Conservation (phyloP, 2,329 filamentous ascomycete genomes). For the Talaromyces atroroseus region DNA sequence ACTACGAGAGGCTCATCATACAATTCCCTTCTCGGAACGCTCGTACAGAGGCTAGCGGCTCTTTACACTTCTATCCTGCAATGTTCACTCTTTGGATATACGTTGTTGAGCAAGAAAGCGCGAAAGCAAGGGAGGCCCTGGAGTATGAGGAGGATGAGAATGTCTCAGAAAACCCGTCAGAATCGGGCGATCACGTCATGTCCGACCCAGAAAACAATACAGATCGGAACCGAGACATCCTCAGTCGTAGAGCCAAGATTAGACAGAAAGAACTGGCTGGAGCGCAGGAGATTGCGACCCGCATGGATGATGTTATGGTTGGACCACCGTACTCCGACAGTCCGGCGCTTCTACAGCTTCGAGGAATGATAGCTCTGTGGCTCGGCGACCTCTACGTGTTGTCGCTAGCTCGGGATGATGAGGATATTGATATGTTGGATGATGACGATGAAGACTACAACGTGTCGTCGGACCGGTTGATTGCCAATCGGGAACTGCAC, state of each 20-base stretch:
- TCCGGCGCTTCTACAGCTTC: slow-evolving; percentile 60
- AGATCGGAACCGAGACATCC: slow-evolving; percentile 33
- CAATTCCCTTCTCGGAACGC: slow-evolving; percentile 66
- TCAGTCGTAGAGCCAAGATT: slow-evolving; percentile 30
- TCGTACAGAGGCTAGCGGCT: slow-evolving; percentile 55
- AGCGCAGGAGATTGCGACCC: slow-evolving; percentile 58
- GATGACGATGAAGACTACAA: slow-evolving; percentile 21
- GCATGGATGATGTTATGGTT: slow-evolving; percentile 66
- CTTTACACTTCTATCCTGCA: slow-evolving; percentile 73
- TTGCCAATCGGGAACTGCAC: slow-evolving; percentile 26
- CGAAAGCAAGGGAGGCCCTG: slow-evolving; percentile 38
- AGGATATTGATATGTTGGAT: slow-evolving; percentile 12
- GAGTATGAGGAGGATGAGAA: slow-evolving; percentile 21
- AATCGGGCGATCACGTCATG: slow-evolving; percentile 25
- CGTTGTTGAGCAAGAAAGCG: slow-evolving; percentile 59
- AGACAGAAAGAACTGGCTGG: slow-evolving; percentile 50
- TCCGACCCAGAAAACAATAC: slow-evolving; percentile 18
- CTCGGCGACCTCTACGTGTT: slow-evolving; percentile 58
- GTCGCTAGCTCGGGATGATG: slow-evolving; percentile 23
- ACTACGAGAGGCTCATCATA: slow-evolving; percentile 73
- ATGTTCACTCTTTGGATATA: slow-evolving; percentile 79
- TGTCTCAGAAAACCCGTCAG: slow-evolving; percentile 24
- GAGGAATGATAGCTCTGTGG: slow-evolving; percentile 71
- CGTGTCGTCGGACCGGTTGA: slow-evolving; percentile 22
- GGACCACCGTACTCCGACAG: slow-evolving; percentile 66